Percentiles rank a stretch among this genome's conserved stretches.
phyloP scores from a whole-genome alignment of 108 stramenopile species.

The Cylindrotheca fusiformis region DNA sequence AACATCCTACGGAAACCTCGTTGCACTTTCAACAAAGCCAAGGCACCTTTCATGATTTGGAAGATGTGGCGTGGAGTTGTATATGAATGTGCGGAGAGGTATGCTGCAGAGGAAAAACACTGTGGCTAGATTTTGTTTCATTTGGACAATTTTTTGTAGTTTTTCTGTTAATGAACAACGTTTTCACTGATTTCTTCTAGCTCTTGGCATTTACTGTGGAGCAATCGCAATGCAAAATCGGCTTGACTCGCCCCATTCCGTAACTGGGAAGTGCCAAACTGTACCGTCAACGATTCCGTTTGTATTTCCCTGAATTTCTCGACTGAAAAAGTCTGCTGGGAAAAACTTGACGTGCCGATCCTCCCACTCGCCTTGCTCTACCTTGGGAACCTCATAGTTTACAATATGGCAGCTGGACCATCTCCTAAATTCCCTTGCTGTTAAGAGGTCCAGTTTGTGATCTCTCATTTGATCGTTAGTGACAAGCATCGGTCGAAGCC shows the following conservation, averaged over 20 bases:
- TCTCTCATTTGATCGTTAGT: constrained; percentile 91
- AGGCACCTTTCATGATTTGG: no score
- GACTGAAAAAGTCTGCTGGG: constrained; percentile 75
- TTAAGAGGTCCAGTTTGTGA: constrained; percentile 74
- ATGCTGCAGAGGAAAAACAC: no score
- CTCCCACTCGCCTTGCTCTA: constrained; percentile 45
- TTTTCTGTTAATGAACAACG: no score
- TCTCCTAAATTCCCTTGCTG: constrained; percentile 71
- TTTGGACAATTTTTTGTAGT: no score
- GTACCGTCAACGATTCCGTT: constrained; percentile 2
- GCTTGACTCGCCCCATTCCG: constrained; percentile 48
- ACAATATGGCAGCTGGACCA: constrained; percentile 82
- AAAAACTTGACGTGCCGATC: constrained; percentile 54
- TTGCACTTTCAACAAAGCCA: not conserved
- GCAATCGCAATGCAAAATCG: constrained; percentile 40
- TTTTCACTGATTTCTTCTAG: constrained; percentile 1
- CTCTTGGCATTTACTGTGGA: constrained; percentile 9
- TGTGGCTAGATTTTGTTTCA: no score
- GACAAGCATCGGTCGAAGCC: constrained; percentile 71
- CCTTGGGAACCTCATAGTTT: constrained; percentile 63
- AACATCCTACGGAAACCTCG: not conserved
- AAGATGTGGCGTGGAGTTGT: no score
- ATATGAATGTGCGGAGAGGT: no score
- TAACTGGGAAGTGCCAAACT: constrained; percentile 86
- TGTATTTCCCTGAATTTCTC: constrained; percentile 83